Conservation (phyloP, 2,329 filamentous ascomycete species). For the Corynespora cassiicola region DNA sequence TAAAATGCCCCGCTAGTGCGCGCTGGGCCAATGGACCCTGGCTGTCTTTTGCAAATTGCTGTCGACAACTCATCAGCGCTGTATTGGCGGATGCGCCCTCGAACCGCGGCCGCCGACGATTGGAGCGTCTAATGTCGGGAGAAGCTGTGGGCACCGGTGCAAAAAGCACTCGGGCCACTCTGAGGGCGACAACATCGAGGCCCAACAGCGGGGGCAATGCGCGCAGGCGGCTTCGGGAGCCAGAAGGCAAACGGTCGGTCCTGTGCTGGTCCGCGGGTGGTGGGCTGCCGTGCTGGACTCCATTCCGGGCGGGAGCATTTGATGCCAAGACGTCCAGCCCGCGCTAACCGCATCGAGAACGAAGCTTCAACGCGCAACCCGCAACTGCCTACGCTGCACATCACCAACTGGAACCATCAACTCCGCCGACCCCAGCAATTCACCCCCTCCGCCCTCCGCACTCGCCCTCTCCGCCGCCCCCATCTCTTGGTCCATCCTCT, state of each 20-base stretch:
- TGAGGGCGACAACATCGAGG: background rate
- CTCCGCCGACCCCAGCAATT: slow-evolving; percentile 21
- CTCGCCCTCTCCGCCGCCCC: slow-evolving; percentile 2
- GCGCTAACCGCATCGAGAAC: slow-evolving; percentile 13
- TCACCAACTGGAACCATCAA: slow-evolving; percentile 23
- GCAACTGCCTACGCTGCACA: slow-evolving; percentile 32
- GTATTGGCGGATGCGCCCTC: slow-evolving; percentile 34
- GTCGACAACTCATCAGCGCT: slow-evolving; percentile 47
- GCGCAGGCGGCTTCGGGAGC: no score
- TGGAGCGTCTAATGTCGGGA: slow-evolving; percentile 29
- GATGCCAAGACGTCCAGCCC: slow-evolving; percentile 12
- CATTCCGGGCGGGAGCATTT: no score
- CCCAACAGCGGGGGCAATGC: background rate
- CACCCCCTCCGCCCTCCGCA: slow-evolving; percentile 6
- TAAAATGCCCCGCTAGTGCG: slow-evolving; percentile 39
- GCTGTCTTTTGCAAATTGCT: slow-evolving; percentile 30
- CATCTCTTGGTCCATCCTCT: slow-evolving; percentile 2
- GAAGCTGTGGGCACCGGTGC: slow-evolving; percentile 17
- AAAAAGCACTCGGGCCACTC: slow-evolving; percentile 5
- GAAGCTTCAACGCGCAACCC: slow-evolving; percentile 37
- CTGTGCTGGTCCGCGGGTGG: no score
- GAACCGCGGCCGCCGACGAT: slow-evolving; percentile 27
- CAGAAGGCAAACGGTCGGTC: no score
- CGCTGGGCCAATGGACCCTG: slow-evolving; percentile 35
- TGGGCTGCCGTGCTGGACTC: no score